These are phyloP conservation scores for Clathrus columnatus DNA, from an alignment of 768 basidiomycete genomes.

Conservation along the genomic window DNA sequence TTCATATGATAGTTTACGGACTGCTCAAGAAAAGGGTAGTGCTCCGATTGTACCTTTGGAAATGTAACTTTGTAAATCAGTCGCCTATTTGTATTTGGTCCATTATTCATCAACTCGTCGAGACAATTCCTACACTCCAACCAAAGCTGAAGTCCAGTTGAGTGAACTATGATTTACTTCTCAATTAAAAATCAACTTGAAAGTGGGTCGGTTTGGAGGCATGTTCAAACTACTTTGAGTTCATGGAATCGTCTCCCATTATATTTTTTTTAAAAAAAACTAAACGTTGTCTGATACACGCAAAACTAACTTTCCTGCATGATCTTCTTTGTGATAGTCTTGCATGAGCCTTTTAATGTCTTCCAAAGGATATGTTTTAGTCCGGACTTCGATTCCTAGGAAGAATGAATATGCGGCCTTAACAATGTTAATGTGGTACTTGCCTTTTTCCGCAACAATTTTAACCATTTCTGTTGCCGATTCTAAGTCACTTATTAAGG, in stretches of 20 bases:
- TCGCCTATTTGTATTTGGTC: no score
- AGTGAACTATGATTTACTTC: no score
- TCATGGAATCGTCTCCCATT: no score
- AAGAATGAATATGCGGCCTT: neutral
- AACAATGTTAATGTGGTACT: neutral
- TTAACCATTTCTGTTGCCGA: constrained; percentile 2
- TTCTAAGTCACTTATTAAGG: neutral
- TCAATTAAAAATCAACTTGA: no score
- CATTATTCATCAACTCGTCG: no score
- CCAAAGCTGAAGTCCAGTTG: no score
- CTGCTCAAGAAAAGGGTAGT: constrained; percentile 66
- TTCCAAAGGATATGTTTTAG: neutral
- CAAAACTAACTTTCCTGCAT: constrained; percentile 5
- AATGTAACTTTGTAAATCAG: neutral
- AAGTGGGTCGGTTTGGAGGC: no score
- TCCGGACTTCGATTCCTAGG: constrained; percentile 8
- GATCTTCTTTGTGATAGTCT: constrained; percentile 8
- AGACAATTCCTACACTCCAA: no score
- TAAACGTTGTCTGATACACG: constrained; percentile 7
- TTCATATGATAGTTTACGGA: constrained; percentile 44
- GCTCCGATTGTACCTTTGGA: constrained; percentile 45
- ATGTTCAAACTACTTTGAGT: no score
- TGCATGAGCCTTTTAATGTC: constrained; percentile 2
- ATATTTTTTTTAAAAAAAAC: no score
- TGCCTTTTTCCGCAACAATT: constrained; percentile 2